Percentiles rank a stretch among this genome's conserved stretches.
Evolutionary conservation across 2,329 filamentous ascomycete genomes (phyloP).

Genomic region (Macrophomina tecta): DNA sequence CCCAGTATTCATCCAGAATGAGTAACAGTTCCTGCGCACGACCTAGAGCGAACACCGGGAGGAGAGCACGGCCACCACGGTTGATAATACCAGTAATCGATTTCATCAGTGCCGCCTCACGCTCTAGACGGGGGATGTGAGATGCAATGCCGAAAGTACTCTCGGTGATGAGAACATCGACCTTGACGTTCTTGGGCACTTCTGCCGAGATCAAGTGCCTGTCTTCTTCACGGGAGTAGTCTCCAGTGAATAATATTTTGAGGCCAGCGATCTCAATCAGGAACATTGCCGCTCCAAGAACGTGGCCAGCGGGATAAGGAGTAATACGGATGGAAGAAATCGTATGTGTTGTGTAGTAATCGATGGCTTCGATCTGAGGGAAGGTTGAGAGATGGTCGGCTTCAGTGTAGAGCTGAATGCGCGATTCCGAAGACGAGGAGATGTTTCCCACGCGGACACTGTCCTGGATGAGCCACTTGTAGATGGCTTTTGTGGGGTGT

Average conservation of each 20-base stretch:
- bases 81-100: slow-evolving; percentile 90
- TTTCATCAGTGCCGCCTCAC: slow-evolving; percentile 94
- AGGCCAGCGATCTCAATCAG: slow-evolving; percentile 95
- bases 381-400: slow-evolving; percentile 94
- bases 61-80: slow-evolving; percentile 86
- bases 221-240: slow-evolving; percentile 96
- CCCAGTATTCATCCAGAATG: slow-evolving; percentile 97
- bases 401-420: slow-evolving; percentile 83
- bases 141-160: slow-evolving; percentile 96
- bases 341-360: slow-evolving; percentile 97
- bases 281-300: slow-evolving; percentile 98
- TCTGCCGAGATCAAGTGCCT: slow-evolving; percentile 93
- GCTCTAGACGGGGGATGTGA: slow-evolving; percentile 86
- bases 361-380: slow-evolving; percentile 93
- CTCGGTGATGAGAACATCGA: slow-evolving; percentile 96
- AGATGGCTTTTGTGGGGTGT: slow-evolving; percentile 98
- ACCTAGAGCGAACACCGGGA: slow-evolving; percentile 94
- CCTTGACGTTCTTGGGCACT: slow-evolving; percentile 85
- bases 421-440: slow-evolving; percentile 65
- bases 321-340: slow-evolving; percentile 97
- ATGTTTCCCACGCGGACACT: slow-evolving; percentile 86
- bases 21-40: slow-evolving; percentile 91
- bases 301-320: slow-evolving; percentile 94
- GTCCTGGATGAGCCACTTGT: slow-evolving; percentile 99
- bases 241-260: slow-evolving; percentile 96